A percentile compares a stretch with the other conserved stretches of the same genome.
Conservation (phyloP, 2,329 filamentous ascomycete genomes). For the Calonectria pseudoreteaudii region DNA sequence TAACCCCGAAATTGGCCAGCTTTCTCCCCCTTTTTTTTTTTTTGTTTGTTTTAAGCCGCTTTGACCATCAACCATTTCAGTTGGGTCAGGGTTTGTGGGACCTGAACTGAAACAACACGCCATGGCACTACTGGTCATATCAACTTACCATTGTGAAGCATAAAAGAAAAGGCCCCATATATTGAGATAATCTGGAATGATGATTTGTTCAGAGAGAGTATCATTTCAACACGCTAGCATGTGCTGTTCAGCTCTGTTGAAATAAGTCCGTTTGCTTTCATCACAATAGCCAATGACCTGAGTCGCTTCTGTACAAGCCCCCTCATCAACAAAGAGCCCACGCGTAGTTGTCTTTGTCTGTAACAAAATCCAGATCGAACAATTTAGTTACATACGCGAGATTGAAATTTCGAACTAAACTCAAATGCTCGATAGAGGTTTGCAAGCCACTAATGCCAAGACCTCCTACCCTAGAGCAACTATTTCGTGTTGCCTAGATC, state of each 20-base stretch:
- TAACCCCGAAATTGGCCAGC: background rate
- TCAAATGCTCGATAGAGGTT: background rate
- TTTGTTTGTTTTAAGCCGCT: background rate
- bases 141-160: background rate
- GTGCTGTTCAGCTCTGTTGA: background rate
- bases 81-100: background rate
- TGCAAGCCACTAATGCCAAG: background rate
- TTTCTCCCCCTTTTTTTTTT: no score
- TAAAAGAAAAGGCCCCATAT: background rate
- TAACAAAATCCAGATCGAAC: background rate
- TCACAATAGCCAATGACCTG: background rate
- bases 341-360: background rate
- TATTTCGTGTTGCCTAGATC: no score
- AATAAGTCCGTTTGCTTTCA: no score
- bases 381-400: background rate
- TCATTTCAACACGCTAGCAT: background rate
- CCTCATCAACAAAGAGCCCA: background rate
- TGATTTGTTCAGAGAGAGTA: background rate
- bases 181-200: background rate
- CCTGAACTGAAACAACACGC: background rate
- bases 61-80: background rate
- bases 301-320: background rate
- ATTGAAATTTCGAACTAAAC: background rate
- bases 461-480: background rate
- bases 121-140: background rate